Percentiles rank a stretch among this genome's conserved stretches.
Evolutionary conservation across 2,329 filamentous ascomycete species (phyloP).

Genomic region (Paecilomyces variotii): DNA sequence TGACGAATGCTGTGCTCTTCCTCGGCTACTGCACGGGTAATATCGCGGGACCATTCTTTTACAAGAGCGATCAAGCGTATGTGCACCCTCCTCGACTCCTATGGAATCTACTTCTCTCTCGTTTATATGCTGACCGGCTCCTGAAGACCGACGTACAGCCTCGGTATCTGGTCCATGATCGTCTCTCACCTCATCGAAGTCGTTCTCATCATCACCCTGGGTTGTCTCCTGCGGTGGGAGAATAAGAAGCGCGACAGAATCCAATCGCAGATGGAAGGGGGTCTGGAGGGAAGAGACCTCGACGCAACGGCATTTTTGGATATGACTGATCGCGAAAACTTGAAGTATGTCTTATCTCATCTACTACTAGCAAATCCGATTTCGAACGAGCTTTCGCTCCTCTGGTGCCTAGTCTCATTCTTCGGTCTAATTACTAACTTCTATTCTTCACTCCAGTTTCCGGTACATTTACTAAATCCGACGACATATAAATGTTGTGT

Average conservation of each 20-base stretch:
- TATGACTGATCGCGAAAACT: conserved; percentile 47
- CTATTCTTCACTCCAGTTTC: conserved; percentile 11
- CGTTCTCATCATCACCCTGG: conserved; percentile 37
- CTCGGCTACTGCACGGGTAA: conserved; percentile 55
- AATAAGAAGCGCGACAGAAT: conserved; percentile 44
- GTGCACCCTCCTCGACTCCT: neutral
- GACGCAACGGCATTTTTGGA: conserved; percentile 47
- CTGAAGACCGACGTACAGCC: conserved; percentile 36
- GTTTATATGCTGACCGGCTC: neutral
- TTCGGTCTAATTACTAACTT: neutral
- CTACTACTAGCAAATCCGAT: neutral
- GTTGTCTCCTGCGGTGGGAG: conserved; percentile 41
- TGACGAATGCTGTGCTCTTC: conserved; percentile 55
- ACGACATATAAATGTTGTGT: no score
- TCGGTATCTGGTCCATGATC: conserved; percentile 52
- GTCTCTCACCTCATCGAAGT: conserved; percentile 47
- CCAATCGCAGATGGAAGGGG: conserved; percentile 39
- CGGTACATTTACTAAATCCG: conserved; percentile 22
- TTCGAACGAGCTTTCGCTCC: no score
- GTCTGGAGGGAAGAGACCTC: conserved; percentile 39
- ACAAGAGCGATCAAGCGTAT: conserved; percentile 45
- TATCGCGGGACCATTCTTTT: conserved; percentile 57
- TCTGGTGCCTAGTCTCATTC: no score
- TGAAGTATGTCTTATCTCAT: conserved; percentile 29
- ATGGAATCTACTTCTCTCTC: neutral